Evolutionary conservation across 805 yeast genomes (phyloP).

Genomic region (Starmerella sirachaensis): DNA sequence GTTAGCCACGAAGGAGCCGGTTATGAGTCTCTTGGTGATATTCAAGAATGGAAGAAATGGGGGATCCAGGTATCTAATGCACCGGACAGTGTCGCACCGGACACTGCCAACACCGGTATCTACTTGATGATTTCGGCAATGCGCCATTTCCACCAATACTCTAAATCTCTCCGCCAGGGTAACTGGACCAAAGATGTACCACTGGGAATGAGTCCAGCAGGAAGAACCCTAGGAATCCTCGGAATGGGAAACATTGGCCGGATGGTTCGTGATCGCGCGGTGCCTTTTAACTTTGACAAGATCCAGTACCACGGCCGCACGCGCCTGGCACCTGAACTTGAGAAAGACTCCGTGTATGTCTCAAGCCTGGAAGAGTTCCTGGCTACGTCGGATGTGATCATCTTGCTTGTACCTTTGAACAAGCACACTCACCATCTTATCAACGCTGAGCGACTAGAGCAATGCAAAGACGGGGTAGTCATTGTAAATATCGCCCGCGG

Average conservation of each 20-base stretch:
- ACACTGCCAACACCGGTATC: conserved; percentile 46
- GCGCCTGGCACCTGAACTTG: conserved; percentile 36
- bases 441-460: conserved; percentile 43
- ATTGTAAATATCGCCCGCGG: conserved; percentile 82
- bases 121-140: conserved; percentile 39
- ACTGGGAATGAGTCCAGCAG: conserved; percentile 38
- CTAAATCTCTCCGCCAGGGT: conserved; percentile 34
- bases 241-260: conserved; percentile 58
- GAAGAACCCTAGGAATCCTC: conserved; percentile 41
- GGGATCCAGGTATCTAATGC: conserved; percentile 42
- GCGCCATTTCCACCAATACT: conserved; percentile 36
- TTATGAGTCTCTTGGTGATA: conserved; percentile 40
- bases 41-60: conserved; percentile 31
- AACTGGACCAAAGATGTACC: conserved; percentile 36
- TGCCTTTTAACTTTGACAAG: conserved; percentile 38
- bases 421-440: conserved; percentile 56
- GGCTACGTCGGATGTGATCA: conserved; percentile 50
- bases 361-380: conserved; percentile 46
- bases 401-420: conserved; percentile 70
- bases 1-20: conserved; percentile 46
- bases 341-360: conserved; percentile 35
- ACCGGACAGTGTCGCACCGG: conserved; percentile 39
- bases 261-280: conserved; percentile 38
- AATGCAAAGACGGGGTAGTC: conserved; percentile 75
- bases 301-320: conserved; percentile 41